Evolutionary conservation across 306 rosid genomes (phyloP).

Genomic region (Cajanus cajan): DNA sequence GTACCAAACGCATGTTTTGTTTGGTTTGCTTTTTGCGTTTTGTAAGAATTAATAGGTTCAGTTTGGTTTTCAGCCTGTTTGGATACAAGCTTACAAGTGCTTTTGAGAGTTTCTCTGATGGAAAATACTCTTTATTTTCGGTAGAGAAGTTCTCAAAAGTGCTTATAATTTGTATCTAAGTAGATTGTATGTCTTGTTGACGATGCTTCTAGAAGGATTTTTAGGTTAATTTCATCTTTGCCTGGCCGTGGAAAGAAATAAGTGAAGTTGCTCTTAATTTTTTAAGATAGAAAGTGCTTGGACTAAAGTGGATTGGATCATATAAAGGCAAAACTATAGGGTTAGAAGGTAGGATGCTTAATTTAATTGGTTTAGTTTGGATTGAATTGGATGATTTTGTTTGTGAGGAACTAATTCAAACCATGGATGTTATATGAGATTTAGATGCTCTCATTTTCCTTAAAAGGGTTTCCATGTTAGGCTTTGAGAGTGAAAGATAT

Average conservation of each 20-base stretch:
- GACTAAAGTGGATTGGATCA: neutral
- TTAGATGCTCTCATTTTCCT: constrained; percentile 10
- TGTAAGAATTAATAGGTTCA: neutral
- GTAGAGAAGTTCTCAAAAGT: too few relatives aligned
- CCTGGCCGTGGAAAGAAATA: neutral
- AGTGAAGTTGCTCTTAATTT: neutral
- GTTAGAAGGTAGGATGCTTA: too few relatives aligned
- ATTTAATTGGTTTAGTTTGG: neutral
- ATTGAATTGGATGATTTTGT: neutral
- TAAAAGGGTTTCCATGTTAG: neutral
- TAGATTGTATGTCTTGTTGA: too few relatives aligned
- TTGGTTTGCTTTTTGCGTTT: neutral
- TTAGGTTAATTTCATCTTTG: neutral
- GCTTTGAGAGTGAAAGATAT: neutral
- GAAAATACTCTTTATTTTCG: too few relatives aligned
- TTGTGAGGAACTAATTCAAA: neutral
- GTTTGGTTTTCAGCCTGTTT: neutral
- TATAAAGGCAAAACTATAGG: neutral
- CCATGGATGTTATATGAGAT: constrained; percentile 4
- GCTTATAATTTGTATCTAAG: too few relatives aligned
- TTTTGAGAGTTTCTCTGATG: too few relatives aligned
- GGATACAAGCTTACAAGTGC: too few relatives aligned
- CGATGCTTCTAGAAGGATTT: neutral
- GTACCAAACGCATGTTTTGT: neutral
- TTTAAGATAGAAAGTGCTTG: neutral